These are phyloP conservation scores for Geum urbanum DNA, from an alignment of 306 rosid genomes.

Conservation along the genomic window DNA sequence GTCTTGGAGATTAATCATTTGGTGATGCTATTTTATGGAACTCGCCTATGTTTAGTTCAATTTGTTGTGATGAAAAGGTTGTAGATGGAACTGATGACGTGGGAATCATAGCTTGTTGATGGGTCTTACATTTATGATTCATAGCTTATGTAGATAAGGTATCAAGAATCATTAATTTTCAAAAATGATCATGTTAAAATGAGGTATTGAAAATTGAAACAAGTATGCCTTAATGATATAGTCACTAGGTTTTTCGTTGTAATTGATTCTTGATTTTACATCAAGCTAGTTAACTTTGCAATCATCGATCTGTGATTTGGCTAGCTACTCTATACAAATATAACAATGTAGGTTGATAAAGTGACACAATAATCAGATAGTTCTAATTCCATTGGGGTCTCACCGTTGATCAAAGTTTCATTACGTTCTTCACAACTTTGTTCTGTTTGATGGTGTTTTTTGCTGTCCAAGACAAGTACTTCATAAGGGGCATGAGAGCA, in stretches of 20 bases:
- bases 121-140: no score
- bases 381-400: neutral
- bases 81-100: no score
- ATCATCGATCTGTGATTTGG: neutral
- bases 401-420: neutral
- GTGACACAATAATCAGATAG: constrained; percentile 7
- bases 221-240: no score
- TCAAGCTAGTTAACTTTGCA: neutral
- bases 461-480: neutral
- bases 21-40: no score
- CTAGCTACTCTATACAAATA: neutral
- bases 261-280: neutral
- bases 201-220: no score
- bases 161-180: no score
- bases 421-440: neutral
- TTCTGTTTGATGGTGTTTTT: neutral
- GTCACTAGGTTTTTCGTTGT: neutral
- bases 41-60: no score
- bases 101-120: no score
- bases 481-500: neutral
- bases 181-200: no score
- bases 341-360: neutral
- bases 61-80: no score
- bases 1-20: no score
- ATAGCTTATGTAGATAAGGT: no score